These are phyloP conservation scores for Oryza australiensis DNA, from an alignment of 176 grass and related monocot genomes.

Conservation along the genomic window DNA sequence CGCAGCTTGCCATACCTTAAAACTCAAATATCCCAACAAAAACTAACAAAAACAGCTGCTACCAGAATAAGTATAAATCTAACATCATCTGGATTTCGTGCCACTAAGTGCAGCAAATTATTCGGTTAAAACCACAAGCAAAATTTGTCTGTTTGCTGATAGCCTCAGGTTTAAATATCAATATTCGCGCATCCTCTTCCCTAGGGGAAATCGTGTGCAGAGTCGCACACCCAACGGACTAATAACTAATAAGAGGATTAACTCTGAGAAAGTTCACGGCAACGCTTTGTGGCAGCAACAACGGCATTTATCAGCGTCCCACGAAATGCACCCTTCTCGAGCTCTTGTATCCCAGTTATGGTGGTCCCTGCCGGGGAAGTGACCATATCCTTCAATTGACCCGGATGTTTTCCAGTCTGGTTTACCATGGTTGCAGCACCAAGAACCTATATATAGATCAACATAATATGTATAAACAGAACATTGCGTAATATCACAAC, in stretches of 20 bases:
- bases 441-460: slow-evolving; percentile 55
- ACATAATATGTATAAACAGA: not conserved
- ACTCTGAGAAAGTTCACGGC: slow-evolving; percentile 70
- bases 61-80: not conserved
- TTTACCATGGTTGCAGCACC: slow-evolving; percentile 96
- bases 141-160: not conserved
- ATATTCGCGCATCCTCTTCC: not conserved
- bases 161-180: not conserved
- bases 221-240: not conserved
- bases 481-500: not conserved
- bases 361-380: slow-evolving; percentile 98
- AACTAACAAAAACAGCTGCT: not conserved
- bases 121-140: not conserved
- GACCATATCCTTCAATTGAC: slow-evolving; percentile 92
- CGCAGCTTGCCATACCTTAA: not conserved
- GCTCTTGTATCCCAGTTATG: slow-evolving; percentile 84
- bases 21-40: not conserved
- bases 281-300: slow-evolving; percentile 82
- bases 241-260: slow-evolving; percentile 3
- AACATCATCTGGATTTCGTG: not conserved
- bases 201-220: not conserved
- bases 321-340: slow-evolving; percentile 88
- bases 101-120: not conserved
- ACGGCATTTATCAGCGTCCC: slow-evolving; percentile 83
- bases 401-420: slow-evolving; percentile 82